phyloP scores from a whole-genome alignment of 805 yeast species.

The Candida ponderosae region DNA sequence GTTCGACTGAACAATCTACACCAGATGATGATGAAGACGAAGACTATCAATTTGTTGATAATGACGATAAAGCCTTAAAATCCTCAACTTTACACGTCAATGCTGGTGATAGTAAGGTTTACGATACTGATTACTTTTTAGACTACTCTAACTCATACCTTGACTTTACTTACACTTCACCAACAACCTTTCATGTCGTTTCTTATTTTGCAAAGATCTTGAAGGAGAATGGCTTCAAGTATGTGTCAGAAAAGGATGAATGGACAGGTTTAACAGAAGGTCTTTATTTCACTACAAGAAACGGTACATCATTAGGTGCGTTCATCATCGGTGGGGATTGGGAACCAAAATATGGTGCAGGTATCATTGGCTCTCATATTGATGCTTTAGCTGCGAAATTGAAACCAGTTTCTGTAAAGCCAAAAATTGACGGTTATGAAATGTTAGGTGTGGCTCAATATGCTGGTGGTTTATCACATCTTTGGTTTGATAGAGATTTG shows the following conservation, averaged over 20 bases:
- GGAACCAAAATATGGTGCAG: slow-evolving; percentile 58
- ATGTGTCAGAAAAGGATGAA: slow-evolving; percentile 50
- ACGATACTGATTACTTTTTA: slow-evolving; percentile 12
- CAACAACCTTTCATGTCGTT: slow-evolving; percentile 73
- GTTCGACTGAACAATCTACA: slow-evolving; percentile 7
- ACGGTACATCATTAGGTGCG: slow-evolving; percentile 61
- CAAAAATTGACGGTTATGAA: slow-evolving; percentile 64
- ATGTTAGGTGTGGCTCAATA: slow-evolving; percentile 80
- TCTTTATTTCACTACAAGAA: slow-evolving; percentile 59
- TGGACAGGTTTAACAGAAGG: slow-evolving; percentile 35
- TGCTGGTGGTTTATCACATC: slow-evolving; percentile 56
- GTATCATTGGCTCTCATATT: slow-evolving; percentile 66
- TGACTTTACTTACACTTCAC: slow-evolving; percentile 63
- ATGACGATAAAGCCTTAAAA: neutral
- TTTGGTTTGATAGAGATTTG: slow-evolving; percentile 83
- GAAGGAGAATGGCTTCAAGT: slow-evolving; percentile 52
- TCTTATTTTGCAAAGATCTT: slow-evolving; percentile 39
- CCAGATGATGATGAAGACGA: slow-evolving; percentile 16
- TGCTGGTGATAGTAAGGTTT: neutral
- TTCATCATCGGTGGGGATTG: slow-evolving; percentile 63
- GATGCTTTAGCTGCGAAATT: slow-evolving; percentile 64
- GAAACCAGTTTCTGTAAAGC: slow-evolving; percentile 64
- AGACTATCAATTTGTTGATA: neutral
- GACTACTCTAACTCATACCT: slow-evolving; percentile 44
- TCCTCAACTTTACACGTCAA: too few relatives aligned